These are phyloP conservation scores for Lachancea kluyveri DNA, from an alignment of 805 yeast species.

Conservation along the genomic window DNA sequence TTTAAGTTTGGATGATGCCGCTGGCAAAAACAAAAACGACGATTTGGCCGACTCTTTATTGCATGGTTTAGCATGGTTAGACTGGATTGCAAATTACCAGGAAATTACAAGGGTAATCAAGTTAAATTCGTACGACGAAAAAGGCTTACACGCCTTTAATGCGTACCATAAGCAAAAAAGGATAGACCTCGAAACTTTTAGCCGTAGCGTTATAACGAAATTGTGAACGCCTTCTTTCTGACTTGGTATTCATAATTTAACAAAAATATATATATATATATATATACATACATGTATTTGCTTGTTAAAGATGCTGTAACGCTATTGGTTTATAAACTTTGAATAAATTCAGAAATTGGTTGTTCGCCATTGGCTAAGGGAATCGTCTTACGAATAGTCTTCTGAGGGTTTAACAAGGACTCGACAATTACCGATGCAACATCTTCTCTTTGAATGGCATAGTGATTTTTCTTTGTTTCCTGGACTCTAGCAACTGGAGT, in stretches of 20 bases:
- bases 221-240: no score
- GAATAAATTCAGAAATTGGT: slow-evolving; percentile 21
- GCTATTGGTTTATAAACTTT: slow-evolving; percentile 3
- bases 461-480: slow-evolving; percentile 18
- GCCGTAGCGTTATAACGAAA: no score
- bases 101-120: slow-evolving; percentile 6
- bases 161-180: slow-evolving; percentile 1
- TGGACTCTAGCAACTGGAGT: slow-evolving; percentile 11
- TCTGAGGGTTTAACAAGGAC: slow-evolving; percentile 31
- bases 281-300: no score
- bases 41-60: slow-evolving; percentile 62
- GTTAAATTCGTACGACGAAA: background rate
- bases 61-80: slow-evolving; percentile 48
- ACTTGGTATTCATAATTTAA: no score
- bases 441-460: slow-evolving; percentile 42
- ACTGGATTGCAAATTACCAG: slow-evolving; percentile 32
- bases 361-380: slow-evolving; percentile 40
- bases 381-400: slow-evolving; percentile 38
- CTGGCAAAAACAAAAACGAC: slow-evolving; percentile 44
- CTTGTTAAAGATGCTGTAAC: background rate
- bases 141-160: slow-evolving; percentile 2
- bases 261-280: no score
- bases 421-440: slow-evolving; percentile 45
- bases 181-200: background rate
- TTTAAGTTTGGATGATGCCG: slow-evolving; percentile 60